A percentile compares a stretch with the other conserved stretches of the same genome.
These are phyloP conservation scores for Salix udensis DNA, from an alignment of 345 rosid genomes.

Conservation along the genomic window DNA sequence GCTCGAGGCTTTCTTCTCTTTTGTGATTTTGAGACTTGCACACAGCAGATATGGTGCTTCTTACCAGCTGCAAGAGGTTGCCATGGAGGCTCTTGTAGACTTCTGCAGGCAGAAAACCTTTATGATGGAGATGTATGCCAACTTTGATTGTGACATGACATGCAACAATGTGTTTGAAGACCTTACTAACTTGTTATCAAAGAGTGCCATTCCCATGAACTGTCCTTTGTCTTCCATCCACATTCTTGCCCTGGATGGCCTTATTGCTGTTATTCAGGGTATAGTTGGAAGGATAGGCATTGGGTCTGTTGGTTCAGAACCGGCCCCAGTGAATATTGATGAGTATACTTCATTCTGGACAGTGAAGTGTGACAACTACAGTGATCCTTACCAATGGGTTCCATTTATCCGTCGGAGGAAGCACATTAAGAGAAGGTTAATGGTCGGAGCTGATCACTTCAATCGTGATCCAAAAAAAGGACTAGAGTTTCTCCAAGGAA, in stretches of 20 bases:
- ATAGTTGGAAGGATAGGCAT: constrained; percentile 98
- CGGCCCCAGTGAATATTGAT: constrained; percentile 65
- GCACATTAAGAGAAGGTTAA: constrained; percentile 89
- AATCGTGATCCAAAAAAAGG: constrained; percentile 99
- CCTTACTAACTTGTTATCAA: constrained; percentile 84
- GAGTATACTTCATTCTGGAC: constrained; percentile 97
- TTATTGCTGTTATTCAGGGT: constrained; percentile 93
- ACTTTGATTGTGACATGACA: constrained; percentile 97
- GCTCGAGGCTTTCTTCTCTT: constrained; percentile 97
- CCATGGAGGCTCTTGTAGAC: constrained; percentile 99
- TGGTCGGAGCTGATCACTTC: constrained; percentile 99
- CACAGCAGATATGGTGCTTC: constrained; percentile 92
- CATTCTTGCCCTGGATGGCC: constrained; percentile 92
- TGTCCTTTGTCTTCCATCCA: constrained; percentile 96
- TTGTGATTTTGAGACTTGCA: constrained; percentile 92
- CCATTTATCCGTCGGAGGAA: constrained; percentile 85
- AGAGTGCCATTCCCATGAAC: constrained; percentile 96
- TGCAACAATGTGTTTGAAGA: constrained; percentile 97
- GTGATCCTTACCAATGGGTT: constrained; percentile 86
- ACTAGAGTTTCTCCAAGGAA: constrained; percentile 95
- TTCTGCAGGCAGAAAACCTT: constrained; percentile 95
- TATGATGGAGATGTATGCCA: constrained; percentile 99
- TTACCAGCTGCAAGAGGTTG: constrained; percentile 97
- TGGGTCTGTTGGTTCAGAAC: constrained; percentile 61
- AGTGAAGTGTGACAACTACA: constrained; percentile 82